phyloP scores from a whole-genome alignment of 192 early-diverging fungal species.

The Backusella luteola region DNA sequence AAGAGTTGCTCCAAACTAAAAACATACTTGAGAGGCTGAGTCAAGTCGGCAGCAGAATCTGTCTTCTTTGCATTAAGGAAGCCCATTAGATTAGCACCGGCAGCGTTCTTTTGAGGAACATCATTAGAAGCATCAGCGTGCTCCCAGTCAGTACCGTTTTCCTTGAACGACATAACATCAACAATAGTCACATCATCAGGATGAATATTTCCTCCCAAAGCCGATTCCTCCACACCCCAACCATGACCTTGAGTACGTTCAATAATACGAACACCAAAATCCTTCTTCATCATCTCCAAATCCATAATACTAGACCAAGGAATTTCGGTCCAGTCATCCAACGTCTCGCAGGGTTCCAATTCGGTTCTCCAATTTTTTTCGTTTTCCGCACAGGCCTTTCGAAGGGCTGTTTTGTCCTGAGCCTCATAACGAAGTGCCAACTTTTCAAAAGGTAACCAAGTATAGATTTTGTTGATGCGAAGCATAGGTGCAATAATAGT shows the following conservation, averaged over 20 bases:
- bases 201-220: neutral
- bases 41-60: neutral
- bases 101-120: neutral
- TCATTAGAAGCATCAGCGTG: neutral
- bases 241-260: conserved; percentile 19
- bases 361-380: conserved; percentile 9
- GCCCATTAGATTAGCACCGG: neutral
- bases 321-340: conserved; percentile 23
- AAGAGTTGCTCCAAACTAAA: neutral
- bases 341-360: conserved; percentile 8
- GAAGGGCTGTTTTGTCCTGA: conserved; percentile 15
- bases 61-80: neutral
- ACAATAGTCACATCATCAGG: conserved; percentile 7
- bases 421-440: conserved; percentile 22
- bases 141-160: conserved; percentile 17
- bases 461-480: conserved; percentile 9
- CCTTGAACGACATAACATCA: conserved; percentile 9
- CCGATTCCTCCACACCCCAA: conserved; percentile 1
- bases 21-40: conserved; percentile 10
- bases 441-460: conserved; percentile 13
- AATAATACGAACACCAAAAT: conserved; percentile 15
- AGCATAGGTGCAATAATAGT: conserved; percentile 24
- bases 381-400: neutral
- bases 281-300: conserved; percentile 7
- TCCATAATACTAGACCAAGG: conserved; percentile 31